phyloP scores from a whole-genome alignment of 352 stramenopile genomes.

The Phytopythium oedochilum region DNA sequence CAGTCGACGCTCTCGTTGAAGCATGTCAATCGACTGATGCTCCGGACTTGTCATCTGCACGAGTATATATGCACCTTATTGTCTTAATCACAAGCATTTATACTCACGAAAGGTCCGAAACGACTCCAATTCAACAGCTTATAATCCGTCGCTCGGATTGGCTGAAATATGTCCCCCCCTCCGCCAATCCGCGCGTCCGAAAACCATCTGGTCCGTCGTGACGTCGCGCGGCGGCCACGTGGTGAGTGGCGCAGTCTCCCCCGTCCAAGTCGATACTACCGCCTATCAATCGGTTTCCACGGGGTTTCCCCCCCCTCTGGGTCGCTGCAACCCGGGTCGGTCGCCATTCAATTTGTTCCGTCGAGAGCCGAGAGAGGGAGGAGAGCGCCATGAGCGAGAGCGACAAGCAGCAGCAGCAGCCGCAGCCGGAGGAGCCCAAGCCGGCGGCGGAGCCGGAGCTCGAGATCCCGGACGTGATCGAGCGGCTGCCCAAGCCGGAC shows the following conservation, averaged over 20 bases:
- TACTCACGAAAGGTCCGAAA: no score
- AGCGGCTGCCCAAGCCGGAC: slow-evolving; percentile 80
- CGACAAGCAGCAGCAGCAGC: background rate
- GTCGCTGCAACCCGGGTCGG: background rate
- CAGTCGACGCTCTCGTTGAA: no score
- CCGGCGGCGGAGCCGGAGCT: slow-evolving; percentile 34
- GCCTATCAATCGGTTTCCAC: background rate
- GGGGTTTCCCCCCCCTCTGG: background rate
- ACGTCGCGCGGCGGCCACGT: background rate
- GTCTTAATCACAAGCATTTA: no score
- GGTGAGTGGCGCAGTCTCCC: background rate
- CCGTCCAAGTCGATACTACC: background rate
- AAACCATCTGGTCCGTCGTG: background rate
- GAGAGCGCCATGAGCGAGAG: slow-evolving; percentile 2
- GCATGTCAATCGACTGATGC: no score
- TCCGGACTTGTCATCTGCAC: no score
- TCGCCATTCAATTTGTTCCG: slow-evolving; percentile 1
- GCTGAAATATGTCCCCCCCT: no score
- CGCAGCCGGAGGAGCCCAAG: slow-evolving; percentile 6
- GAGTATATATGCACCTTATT: no score
- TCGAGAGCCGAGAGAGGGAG: background rate
- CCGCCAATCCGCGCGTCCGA: no score
- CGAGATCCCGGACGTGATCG: slow-evolving; percentile 74
- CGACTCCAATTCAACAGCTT: no score
- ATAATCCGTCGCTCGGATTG: no score